Base-by-base conservation (phyloP, 108 stramenopile species). In the Stephanodiscus minutulus region DNA sequence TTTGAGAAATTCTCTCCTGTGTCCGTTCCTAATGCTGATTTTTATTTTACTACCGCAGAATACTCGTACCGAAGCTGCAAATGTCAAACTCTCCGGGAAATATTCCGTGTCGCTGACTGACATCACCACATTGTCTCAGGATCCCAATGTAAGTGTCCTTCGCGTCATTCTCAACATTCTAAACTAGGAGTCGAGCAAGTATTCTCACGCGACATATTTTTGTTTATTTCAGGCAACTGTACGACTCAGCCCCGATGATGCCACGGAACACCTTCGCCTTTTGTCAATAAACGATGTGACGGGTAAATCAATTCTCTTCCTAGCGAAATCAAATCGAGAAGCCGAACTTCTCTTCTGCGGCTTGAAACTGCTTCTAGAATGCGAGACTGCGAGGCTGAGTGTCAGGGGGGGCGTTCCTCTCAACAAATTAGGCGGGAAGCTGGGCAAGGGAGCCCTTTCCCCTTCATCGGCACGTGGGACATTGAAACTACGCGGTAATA, bases 41-140 rank as follows among this genome's bases (percentile, higher is more conserved):
- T 36, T 24, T 15, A 1, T 47, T 41, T 65, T 28, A 62, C 27
- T 25, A 2, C 29, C 70, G 69, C 64, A 86, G 72, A 77, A 78
- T 54, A 29, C 46, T 44, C 46, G 33, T n/a, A 63, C 35, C 29
- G 47, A 72, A n/a, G 73, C 79, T 35, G 75, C 64, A n/a, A 86
- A 85, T 57, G 77, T 91, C 7, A 83, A 87, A 35, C 68, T 94
- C 18, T 94, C 92, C 12, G 74, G 79, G n/a, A 91, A 88, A 56
- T 75, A 90, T 52, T 94, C 92, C 1, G 77, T 91, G 52, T 85
- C 87, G 18, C 57, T 94, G 64, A 87, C 90, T 12, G 92, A 94
- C 65, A 84, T 90, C 3, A 81, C 87, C 5, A 48, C 66, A 5
- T 65, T 93, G 47, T 73, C 87, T 24, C 87, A 88, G 73, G 85